These are phyloP conservation scores for Thalassiosira profunda DNA, from an alignment of 108 stramenopile genomes.

Conservation along the genomic window DNA sequence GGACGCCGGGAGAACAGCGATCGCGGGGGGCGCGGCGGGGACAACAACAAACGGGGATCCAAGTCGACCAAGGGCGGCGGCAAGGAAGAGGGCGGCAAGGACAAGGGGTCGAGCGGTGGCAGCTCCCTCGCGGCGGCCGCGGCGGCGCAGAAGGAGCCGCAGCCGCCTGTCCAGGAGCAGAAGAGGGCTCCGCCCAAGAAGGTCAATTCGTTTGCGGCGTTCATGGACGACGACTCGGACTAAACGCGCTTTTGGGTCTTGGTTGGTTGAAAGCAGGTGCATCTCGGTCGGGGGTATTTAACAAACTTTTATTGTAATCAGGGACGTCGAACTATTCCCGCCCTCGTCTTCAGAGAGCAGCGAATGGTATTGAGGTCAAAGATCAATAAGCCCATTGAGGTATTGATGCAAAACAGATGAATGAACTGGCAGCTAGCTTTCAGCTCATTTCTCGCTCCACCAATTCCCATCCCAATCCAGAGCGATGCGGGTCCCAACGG, in stretches of 20 bases:
- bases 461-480: too few species aligned
- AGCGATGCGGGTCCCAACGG: too few species aligned
- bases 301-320: too few species aligned
- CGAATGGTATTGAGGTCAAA: too few species aligned
- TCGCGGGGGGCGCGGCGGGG: constrained; percentile 12
- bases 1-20: constrained; percentile 13
- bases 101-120: neutral
- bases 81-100: neutral
- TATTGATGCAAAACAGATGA: too few species aligned
- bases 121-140: constrained; percentile 3
- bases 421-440: too few species aligned
- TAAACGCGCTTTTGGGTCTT: neutral
- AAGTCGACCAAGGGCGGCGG: constrained; percentile 12
- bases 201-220: constrained; percentile 50
- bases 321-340: too few species aligned
- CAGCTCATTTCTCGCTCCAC: too few species aligned
- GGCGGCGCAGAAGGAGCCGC: neutral
- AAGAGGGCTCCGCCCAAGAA: constrained; percentile 43
- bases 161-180: constrained; percentile 3
- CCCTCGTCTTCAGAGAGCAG: too few species aligned
- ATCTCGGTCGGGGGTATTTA: too few species aligned
- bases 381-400: too few species aligned
- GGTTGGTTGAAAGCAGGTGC: too few species aligned
- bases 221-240: constrained; percentile 48
- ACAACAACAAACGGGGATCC: constrained; percentile 11